These are phyloP conservation scores for Aspergillus funiculosus DNA, from an alignment of 495 filamentous ascomycete species.

Conservation along the genomic window DNA sequence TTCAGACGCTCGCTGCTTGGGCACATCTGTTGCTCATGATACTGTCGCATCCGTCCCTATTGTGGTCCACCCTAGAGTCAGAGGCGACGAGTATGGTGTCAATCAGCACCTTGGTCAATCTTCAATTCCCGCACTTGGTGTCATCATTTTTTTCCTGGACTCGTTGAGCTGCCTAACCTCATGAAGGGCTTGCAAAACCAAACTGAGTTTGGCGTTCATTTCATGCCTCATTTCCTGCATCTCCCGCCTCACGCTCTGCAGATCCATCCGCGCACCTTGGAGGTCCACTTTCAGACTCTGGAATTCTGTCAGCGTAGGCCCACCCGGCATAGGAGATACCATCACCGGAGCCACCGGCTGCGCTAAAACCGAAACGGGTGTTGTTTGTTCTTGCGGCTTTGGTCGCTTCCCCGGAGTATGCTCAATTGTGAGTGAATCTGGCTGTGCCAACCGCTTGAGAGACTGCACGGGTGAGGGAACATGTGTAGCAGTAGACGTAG, in stretches of 20 bases:
- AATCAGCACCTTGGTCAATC: neutral
- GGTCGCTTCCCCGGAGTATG: slow-evolving; percentile 4
- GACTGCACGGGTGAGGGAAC: neutral
- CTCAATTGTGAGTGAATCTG: neutral
- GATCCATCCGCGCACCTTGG: slow-evolving; percentile 6
- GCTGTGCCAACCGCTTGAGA: slow-evolving; percentile 2
- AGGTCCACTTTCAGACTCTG: slow-evolving; percentile 8
- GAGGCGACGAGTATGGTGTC: neutral
- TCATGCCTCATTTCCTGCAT: slow-evolving; percentile 4
- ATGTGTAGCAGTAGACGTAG: neutral
- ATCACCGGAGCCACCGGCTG: too few species aligned
- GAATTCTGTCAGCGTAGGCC: slow-evolving; percentile 6
- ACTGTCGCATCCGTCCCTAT: too few species aligned
- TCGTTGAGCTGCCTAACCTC: neutral
- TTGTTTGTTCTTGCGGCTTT: neutral
- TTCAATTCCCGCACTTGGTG: too few species aligned
- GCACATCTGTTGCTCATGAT: too few species aligned
- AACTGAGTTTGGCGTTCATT: slow-evolving; percentile 2
- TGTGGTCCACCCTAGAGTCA: too few species aligned
- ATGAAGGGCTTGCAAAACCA: slow-evolving; percentile 4
- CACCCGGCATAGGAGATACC: neutral
- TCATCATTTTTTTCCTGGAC: neutral
- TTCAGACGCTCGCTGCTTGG: too few species aligned
- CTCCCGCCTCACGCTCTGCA: slow-evolving; percentile 1
- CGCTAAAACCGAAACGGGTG: too few species aligned